A percentile compares a stretch with the other conserved stretches of the same genome.
phyloP scores from a whole-genome alignment of 1,284 basidiomycete genomes.

The Peniophora sp. region DNA sequence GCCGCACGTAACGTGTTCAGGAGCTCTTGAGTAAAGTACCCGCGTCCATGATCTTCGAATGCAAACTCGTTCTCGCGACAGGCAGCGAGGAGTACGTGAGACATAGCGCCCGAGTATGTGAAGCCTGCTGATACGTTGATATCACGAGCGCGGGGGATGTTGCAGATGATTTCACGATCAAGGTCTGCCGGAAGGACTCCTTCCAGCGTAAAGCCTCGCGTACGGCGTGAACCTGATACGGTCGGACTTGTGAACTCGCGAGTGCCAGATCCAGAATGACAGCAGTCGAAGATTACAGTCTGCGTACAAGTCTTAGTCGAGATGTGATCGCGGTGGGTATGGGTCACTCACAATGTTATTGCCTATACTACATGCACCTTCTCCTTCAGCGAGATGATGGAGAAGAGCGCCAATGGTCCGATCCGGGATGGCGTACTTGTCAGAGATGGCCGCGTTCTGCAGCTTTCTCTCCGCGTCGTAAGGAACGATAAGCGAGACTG shows the following conservation, averaged over 20 bases:
- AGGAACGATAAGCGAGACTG: not conserved
- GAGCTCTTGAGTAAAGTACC: not conserved
- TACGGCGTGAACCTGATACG: not conserved
- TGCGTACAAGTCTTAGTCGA: constrained; percentile 7
- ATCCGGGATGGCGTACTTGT: constrained; percentile 24
- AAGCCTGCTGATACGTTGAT: not conserved
- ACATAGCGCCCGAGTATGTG: not conserved
- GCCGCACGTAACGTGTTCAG: not conserved
- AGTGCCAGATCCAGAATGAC: constrained; percentile 19
- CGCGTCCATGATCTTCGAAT: not conserved
- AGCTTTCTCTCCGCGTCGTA: not conserved
- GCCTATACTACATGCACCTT: constrained; percentile 15
- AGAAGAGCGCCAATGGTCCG: constrained; percentile 19
- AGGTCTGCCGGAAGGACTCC: not conserved
- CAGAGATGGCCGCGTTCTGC: not conserved
- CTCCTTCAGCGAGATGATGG: constrained; percentile 19
- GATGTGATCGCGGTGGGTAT: not conserved
- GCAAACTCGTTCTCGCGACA: not conserved
- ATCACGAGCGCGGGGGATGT: not conserved
- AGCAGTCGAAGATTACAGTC: constrained; percentile 32
- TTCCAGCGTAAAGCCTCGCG: not conserved
- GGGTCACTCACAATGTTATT: constrained; percentile 26
- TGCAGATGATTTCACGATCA: not conserved
- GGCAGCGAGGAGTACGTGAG: not conserved
- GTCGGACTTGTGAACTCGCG: no score